phyloP scores from a whole-genome alignment of 2,329 filamentous ascomycete genomes.

The Aspergillus sp. region DNA sequence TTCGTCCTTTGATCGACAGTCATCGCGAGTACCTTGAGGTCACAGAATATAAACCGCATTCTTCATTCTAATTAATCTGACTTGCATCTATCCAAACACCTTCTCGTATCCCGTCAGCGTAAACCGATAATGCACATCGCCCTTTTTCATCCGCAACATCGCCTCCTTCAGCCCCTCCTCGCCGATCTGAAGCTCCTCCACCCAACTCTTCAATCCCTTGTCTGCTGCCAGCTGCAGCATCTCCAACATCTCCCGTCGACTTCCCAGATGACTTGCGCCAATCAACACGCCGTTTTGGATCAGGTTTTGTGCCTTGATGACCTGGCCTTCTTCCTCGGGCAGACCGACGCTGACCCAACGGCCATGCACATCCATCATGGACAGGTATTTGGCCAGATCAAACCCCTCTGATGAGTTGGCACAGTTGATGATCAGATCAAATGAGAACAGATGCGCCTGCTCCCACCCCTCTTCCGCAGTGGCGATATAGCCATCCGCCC shows the following conservation, averaged over 20 bases:
- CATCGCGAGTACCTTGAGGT: neutral
- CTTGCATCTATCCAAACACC: constrained; percentile 17
- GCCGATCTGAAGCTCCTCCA: constrained; percentile 66
- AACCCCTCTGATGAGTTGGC: constrained; percentile 70
- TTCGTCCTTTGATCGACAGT: no score
- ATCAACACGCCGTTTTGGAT: constrained; percentile 69
- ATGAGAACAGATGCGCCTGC: constrained; percentile 49
- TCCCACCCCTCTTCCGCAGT: constrained; percentile 57
- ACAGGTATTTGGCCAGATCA: constrained; percentile 62
- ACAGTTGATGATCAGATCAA: constrained; percentile 67
- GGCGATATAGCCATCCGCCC: constrained; percentile 57
- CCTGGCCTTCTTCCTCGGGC: constrained; percentile 69
- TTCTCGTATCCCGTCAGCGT: constrained; percentile 53
- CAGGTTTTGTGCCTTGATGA: constrained; percentile 69
- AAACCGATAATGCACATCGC: constrained; percentile 68
- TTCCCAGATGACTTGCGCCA: constrained; percentile 66
- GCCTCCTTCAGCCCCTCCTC: constrained; percentile 66
- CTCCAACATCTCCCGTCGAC: constrained; percentile 62
- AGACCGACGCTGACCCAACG: constrained; percentile 76
- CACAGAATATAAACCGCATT: neutral
- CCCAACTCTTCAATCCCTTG: constrained; percentile 65
- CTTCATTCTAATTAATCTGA: constrained; percentile 2
- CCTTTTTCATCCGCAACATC: constrained; percentile 63
- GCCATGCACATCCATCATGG: constrained; percentile 75
- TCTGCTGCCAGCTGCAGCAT: constrained; percentile 70